These are phyloP conservation scores for Fonsecaea pugnacius DNA, from an alignment of 2,329 filamentous ascomycete genomes.

Conservation along the genomic window DNA sequence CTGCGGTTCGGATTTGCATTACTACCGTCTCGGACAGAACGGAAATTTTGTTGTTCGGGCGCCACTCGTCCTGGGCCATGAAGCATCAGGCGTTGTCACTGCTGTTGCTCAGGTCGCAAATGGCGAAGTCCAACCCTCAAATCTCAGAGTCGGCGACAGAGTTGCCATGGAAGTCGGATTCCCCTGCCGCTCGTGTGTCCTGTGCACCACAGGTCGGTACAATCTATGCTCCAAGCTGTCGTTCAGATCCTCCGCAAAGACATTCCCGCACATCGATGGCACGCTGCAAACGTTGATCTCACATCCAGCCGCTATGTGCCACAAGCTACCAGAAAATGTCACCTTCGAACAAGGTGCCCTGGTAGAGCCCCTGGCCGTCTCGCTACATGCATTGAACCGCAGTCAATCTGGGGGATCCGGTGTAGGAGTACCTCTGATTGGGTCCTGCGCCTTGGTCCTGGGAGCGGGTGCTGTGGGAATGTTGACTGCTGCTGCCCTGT, in stretches of 20 bases:
- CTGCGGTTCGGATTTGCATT: slow-evolving; percentile 76
- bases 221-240: slow-evolving; percentile 65
- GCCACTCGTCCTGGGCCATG: slow-evolving; percentile 79
- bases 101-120: slow-evolving; percentile 54
- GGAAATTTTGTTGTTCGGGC: slow-evolving; percentile 81
- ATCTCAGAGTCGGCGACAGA: slow-evolving; percentile 69
- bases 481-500: slow-evolving; percentile 62
- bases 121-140: slow-evolving; percentile 12
- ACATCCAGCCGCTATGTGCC: slow-evolving; percentile 64
- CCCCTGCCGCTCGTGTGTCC: slow-evolving; percentile 70
- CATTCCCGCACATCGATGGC: slow-evolving; percentile 66
- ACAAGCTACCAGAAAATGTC: slow-evolving; percentile 59
- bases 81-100: slow-evolving; percentile 78
- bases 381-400: slow-evolving; percentile 62
- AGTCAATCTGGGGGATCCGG: slow-evolving; percentile 51
- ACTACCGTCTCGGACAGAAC: slow-evolving; percentile 85
- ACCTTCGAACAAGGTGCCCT: slow-evolving; percentile 62
- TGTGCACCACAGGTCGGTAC: slow-evolving; percentile 62
- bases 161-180: slow-evolving; percentile 92
- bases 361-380: slow-evolving; percentile 65
- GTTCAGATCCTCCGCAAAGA: slow-evolving; percentile 64
- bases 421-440: slow-evolving; percentile 41
- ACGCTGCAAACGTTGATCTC: slow-evolving; percentile 66
- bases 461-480: slow-evolving; percentile 66
- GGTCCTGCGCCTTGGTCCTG: slow-evolving; percentile 60